Evolutionary conservation across 2,329 filamentous ascomycete genomes (phyloP), one percentile per base, ranked within the genome.

Genomic region (Diaporthe batatas): DNA sequence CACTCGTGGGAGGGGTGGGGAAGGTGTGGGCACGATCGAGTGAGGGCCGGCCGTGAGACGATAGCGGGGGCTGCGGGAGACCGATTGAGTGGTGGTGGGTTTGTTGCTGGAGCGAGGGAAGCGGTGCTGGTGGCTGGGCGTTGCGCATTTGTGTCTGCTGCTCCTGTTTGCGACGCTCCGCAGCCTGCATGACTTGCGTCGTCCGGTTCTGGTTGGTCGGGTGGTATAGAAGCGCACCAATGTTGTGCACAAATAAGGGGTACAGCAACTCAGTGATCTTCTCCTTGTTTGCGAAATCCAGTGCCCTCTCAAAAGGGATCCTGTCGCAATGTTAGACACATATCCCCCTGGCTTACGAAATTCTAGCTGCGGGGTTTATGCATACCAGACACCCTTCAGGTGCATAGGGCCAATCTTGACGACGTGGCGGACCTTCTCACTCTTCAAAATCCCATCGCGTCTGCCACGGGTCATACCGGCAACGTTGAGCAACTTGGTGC

Each of bases 331-430:
- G 73, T 74, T 36, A 74, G 67, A 62, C 7, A 39, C 14, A 47
- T 6, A 14, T 25, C 12, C 18, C 18, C 65, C 8, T 49, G 29
- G 8, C 21, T n/a, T 8, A 14, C 18, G 8, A 16, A 16, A 36
- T 23, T 29, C n/a, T 34, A 3, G 32, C 44, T 3, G 14, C n/a
- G 18, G 47, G 18, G 23, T 25, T 49, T 6, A 21, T 32, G 86
- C 93, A 85, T 88, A 97, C 95, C 95, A 98, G 77, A 98, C 95
- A 79, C 96, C 96, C 85, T 99, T 99, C 57, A 99, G 85, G 81
- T 98, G 96, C 96, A 99, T 99, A 5, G 96, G 96, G 0, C 96
- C 96, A 81, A 99, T 98, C 85, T 99, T 99, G 74, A 98, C 96
- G 16, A 98, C 96, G 82, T 98, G 95, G 77, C 96, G 92, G 72